Conservation (phyloP, 225 moss, liverwort and hornwort genomes). For the Pseudisothecium myosuroides region DNA sequence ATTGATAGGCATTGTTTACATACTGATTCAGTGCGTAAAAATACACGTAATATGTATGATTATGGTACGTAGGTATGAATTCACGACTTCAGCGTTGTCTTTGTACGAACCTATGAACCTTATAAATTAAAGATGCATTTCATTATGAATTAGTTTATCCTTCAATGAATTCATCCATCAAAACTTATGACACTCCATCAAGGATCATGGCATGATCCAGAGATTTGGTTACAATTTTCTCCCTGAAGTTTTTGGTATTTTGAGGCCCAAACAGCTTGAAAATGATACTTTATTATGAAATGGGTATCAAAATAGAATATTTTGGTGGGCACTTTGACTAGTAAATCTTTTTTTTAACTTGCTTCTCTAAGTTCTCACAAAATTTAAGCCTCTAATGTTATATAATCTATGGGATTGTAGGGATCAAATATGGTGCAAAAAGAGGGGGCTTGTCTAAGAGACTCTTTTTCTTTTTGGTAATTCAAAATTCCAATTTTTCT, state of each 20-base stretch:
- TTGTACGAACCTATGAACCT: too few relatives aligned
- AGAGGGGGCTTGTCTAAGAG: fast-evolving
- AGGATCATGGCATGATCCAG: background rate
- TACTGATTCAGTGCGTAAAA: too few relatives aligned
- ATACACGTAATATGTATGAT: too few relatives aligned
- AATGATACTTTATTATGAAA: background rate
- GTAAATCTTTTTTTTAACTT: background rate
- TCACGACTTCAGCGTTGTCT: too few relatives aligned
- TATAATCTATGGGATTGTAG: background rate
- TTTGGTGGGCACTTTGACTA: fast-evolving
- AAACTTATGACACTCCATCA: background rate
- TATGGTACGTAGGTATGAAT: too few relatives aligned
- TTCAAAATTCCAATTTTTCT: background rate
- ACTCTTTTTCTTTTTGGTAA: background rate
- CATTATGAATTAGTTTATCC: background rate
- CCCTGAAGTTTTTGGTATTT: background rate
- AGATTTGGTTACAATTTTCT: background rate
- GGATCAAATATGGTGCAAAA: background rate
- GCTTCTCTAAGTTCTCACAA: background rate
- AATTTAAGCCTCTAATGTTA: background rate
- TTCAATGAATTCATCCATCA: background rate
- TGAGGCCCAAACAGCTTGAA: background rate
- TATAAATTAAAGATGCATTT: too few relatives aligned
- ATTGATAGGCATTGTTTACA: too few relatives aligned
- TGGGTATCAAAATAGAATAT: background rate